phyloP scores from a whole-genome alignment of 345 rosid species.

The Eucalyptus pumila region DNA sequence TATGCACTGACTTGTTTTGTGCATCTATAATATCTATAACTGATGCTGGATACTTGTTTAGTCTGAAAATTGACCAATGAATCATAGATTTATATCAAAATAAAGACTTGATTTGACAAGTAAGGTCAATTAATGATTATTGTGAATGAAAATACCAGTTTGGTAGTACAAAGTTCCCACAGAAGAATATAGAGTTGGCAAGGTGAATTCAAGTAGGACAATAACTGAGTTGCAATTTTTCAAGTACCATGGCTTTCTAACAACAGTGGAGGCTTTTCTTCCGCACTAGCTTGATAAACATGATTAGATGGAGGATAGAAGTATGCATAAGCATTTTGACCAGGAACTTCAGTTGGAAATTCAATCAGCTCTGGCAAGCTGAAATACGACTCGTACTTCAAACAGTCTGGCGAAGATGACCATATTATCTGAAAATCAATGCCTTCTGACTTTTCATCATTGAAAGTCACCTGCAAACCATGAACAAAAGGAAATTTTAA shows the following conservation, averaged over 20 bases:
- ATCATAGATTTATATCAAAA: not conserved
- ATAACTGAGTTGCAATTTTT: not conserved
- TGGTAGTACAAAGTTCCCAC: not conserved
- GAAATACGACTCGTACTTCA: conserved; percentile 50
- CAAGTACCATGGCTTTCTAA: conserved; percentile 85
- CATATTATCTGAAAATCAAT: conserved; percentile 61
- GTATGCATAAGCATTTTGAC: conserved; percentile 81
- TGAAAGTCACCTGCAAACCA: conserved; percentile 55
- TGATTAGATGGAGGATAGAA: conserved; percentile 81
- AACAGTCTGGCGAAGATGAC: conserved; percentile 72
- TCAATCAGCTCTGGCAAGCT: conserved; percentile 82
- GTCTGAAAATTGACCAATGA: not conserved
- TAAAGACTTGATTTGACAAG: not conserved
- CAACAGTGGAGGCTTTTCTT: conserved; percentile 78
- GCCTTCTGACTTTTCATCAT: conserved; percentile 23
- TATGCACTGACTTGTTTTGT: not conserved
- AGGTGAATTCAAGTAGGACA: not conserved
- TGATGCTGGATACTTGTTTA: not conserved
- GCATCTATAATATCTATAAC: not conserved
- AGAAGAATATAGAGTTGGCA: not conserved
- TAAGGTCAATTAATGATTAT: not conserved
- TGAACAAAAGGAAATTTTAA: not conserved
- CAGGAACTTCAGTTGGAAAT: conserved; percentile 77
- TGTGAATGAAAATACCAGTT: not conserved
- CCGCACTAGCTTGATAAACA: conserved; percentile 35